Evolutionary conservation across 2,329 filamentous ascomycete genomes (phyloP).

Genomic region (Pseudovirgaria hyperparasitica): DNA sequence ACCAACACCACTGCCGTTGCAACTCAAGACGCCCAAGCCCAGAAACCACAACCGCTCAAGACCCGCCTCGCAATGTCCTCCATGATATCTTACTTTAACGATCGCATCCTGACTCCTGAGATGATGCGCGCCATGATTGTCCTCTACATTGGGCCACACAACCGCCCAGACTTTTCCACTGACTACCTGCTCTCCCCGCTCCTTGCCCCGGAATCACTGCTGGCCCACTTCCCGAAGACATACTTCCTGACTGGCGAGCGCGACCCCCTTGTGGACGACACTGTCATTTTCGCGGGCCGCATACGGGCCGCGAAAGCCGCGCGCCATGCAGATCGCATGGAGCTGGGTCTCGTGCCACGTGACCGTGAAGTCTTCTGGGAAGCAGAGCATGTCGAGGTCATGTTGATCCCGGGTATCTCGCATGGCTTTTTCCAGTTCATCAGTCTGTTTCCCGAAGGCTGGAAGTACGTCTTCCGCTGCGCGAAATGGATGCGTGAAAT

Average conservation of each 20-base stretch:
- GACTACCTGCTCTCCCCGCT: conserved; percentile 87
- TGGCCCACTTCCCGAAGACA: conserved; percentile 82
- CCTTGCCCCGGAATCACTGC: conserved; percentile 70
- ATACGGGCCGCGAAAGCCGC: conserved; percentile 65
- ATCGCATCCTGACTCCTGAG: conserved; percentile 85
- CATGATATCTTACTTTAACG: conserved; percentile 98
- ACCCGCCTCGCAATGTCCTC: conserved; percentile 88
- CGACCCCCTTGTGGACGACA: conserved; percentile 92
- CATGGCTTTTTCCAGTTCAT: conserved; percentile 95
- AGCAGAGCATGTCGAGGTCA: conserved; percentile 66
- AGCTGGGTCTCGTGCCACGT: conserved; percentile 38
- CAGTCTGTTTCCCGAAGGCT: conserved; percentile 74
- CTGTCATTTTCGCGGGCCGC: conserved; percentile 85
- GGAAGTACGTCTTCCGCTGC: conserved; percentile 72
- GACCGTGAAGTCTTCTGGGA: conserved; percentile 49
- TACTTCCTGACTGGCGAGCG: conserved; percentile 92
- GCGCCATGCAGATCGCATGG: conserved; percentile 41
- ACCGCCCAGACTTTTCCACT: conserved; percentile 80
- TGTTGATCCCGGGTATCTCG: conserved; percentile 74
- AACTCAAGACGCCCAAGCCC: conserved; percentile 16
- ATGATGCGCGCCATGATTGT: conserved; percentile 99
- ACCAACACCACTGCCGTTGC: conserved; percentile 13
- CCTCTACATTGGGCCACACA: conserved; percentile 86
- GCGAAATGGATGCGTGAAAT: conserved; percentile 71
- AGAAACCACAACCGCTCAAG: conserved; percentile 42